Base-by-base conservation (phyloP, 2,329 filamentous ascomycete species). In the Penicillium hesseltinei region DNA sequence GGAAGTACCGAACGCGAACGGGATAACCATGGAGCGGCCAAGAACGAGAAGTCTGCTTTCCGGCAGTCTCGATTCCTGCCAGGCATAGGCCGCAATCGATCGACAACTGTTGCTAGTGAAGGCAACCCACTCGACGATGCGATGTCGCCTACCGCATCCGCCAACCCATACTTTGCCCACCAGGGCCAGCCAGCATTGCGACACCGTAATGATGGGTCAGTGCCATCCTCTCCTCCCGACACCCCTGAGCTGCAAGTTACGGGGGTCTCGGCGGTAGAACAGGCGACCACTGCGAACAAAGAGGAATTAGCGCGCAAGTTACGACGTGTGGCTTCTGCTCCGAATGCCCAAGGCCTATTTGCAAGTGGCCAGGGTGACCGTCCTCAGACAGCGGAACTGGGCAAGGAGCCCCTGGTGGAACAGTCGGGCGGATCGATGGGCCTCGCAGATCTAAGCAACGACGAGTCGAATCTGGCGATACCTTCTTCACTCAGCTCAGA, bases 101-200 rank as follows among this genome's bases (percentile, higher is more conserved):
- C 92, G 36, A 88, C 90, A 59, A 97, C 93, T 27, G 90, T 95
- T 56, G 91, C 91, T 65, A 96, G 92, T 77, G 93, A 97, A 77
- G 92, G 92, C 66, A 92, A 97, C 72, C 85, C 88, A 57, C 83
- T 97, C 63, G 93, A 97, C 66, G 92, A 97, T 75, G 82, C 85
- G 60, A 82, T 96, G 69, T 96, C 92, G 71, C 94, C 94, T 27
- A 97, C 92, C 5, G 93, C 92, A 51, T 87, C 93, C 71, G 93
- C 92, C 63, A 99, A 99, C 74, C 94, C 94, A 19, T 99, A 99
- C 78, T 99, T 97, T 75, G 90, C 88, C 65, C 94, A 97, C 73
- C 94, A 99, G 77, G 94, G 94, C 56, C 92, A 92, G 67, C 94
- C 94, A 4, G 90, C 91, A 63, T 81, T 97, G 68, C 88, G 93